phyloP scores from a whole-genome alignment of 192 early-diverging fungal genomes.

The Radiomyces spectabilis region DNA sequence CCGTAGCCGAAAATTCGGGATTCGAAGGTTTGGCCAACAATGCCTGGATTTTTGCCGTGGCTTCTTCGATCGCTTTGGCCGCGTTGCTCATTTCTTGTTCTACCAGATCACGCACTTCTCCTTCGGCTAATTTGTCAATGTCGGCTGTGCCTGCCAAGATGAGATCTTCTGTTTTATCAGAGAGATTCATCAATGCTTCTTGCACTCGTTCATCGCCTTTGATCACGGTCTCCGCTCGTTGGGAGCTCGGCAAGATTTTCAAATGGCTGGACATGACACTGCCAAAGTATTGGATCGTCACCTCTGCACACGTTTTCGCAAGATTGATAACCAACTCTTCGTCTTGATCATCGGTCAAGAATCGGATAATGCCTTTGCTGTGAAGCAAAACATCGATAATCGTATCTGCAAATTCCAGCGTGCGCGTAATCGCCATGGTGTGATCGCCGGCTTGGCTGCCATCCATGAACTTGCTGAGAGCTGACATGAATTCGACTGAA shows the following conservation, averaged over 20 bases:
- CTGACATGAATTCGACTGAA: conserved; percentile 48
- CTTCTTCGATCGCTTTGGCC: conserved; percentile 86
- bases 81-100: conserved; percentile 90
- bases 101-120: conserved; percentile 85
- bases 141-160: conserved; percentile 48
- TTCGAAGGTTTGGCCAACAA: conserved; percentile 74
- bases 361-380: conserved; percentile 82
- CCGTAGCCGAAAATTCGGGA: conserved; percentile 54
- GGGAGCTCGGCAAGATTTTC: conserved; percentile 48
- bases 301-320: conserved; percentile 57
- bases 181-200: conserved; percentile 60
- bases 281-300: conserved; percentile 71
- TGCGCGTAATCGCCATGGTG: conserved; percentile 72
- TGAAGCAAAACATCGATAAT: conserved; percentile 77
- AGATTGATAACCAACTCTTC: conserved; percentile 70
- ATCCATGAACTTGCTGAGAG: conserved; percentile 31
- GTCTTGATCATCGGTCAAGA: conserved; percentile 72
- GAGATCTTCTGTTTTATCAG: conserved; percentile 69
- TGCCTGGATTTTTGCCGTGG: conserved; percentile 69
- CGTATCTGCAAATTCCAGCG: conserved; percentile 75
- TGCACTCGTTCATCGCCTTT: conserved; percentile 70
- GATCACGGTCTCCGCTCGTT: conserved; percentile 66
- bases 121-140: conserved; percentile 42
- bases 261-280: conserved; percentile 75
- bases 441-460: conserved; percentile 59